Evolutionary conservation across 2,329 filamentous ascomycete genomes (phyloP).

Genomic region (Nigrograna mackinnonii): DNA sequence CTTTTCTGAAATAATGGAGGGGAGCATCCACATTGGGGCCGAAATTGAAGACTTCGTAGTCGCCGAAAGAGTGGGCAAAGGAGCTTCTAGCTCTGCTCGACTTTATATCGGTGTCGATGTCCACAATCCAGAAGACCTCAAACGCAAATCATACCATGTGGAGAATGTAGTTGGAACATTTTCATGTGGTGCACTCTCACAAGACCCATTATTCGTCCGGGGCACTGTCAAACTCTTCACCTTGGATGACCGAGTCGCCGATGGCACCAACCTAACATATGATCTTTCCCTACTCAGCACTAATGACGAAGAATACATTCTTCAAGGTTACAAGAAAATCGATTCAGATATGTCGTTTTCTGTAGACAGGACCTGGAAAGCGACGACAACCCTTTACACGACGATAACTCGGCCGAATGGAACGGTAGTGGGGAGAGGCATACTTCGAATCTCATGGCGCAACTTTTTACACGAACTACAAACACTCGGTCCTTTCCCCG

Average conservation of each 20-base stretch:
- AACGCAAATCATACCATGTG: slow-evolving; percentile 53
- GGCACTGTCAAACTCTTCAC: slow-evolving; percentile 63
- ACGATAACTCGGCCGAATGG: slow-evolving; percentile 53
- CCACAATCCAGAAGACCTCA: slow-evolving; percentile 21
- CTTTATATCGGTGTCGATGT: slow-evolving; percentile 21
- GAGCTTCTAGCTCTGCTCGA: slow-evolving; percentile 8
- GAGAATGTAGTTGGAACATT: slow-evolving; percentile 64
- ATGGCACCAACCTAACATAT: slow-evolving; percentile 64
- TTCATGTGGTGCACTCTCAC: slow-evolving; percentile 47
- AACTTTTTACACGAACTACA: slow-evolving; percentile 61
- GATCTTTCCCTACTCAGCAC: slow-evolving; percentile 63
- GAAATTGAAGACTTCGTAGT: slow-evolving; percentile 57
- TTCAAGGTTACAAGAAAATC: slow-evolving; percentile 66
- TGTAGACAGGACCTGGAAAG: slow-evolving; percentile 60
- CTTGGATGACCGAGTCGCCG: slow-evolving; percentile 56
- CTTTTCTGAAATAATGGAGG: slow-evolving; percentile 69
- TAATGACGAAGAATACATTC: slow-evolving; percentile 57
- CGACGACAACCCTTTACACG: slow-evolving; percentile 66
- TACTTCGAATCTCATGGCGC: slow-evolving; percentile 57
- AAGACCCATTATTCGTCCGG: slow-evolving; percentile 62
- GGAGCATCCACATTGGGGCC: slow-evolving; percentile 55
- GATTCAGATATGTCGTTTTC: slow-evolving; percentile 62
- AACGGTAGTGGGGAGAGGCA: slow-evolving; percentile 60
- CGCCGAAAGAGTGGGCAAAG: slow-evolving; percentile 13
- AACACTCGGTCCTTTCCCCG: slow-evolving; percentile 51